Base-by-base conservation (phyloP, 1,284 basidiomycete species). In the Gastroboletus turbinatus region DNA sequence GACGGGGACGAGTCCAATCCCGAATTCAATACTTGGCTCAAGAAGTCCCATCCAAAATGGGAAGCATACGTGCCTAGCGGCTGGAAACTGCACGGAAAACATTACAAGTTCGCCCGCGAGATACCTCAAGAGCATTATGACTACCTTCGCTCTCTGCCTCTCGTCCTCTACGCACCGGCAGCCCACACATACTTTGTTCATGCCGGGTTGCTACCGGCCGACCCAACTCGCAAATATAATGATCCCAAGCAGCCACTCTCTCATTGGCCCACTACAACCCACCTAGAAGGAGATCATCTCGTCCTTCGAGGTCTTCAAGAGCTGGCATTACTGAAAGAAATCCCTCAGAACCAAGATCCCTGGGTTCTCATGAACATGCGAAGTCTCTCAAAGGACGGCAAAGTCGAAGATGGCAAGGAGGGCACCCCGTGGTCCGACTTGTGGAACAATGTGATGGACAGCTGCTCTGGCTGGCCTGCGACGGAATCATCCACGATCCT, bases 161-260 rank as follows among this genome's bases (percentile, higher is more conserved):
- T 94, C 32, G 78, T 82, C 50, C 74, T 96, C 2, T 85, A 94
- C 66, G 72, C 91, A n/a, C 90, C 92, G 0, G 80, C 80, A 1
- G 79, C 90, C 7, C 90, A 94, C 66, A 74, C 85, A 2, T 87
- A 87, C 73, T 78, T 96, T 53, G 91, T 88, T 1, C 94, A 97
- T 65, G 94, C 87, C 2, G 94, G 94, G 4, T 63, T 97, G 19
- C 77, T 96, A 3, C 81, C 92, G 0, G 81, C 79, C 13, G 82
- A 94, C 65, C 87, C 90, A 1, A 74, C 72, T 5, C 79, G 73
- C 54, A 67, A 78, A 43, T 68, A 74, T 25, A 75, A 72, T 19
- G 76, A 84, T 66, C 71, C 68, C 21, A 76, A 72, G 9, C 92
- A 94, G 66, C 91, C 91, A 2, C 79, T 90, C 19, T 79, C 86